These are phyloP conservation scores for Phytophthora niederhauseri DNA, from an alignment of 352 stramenopile genomes.

Conservation along the genomic window DNA sequence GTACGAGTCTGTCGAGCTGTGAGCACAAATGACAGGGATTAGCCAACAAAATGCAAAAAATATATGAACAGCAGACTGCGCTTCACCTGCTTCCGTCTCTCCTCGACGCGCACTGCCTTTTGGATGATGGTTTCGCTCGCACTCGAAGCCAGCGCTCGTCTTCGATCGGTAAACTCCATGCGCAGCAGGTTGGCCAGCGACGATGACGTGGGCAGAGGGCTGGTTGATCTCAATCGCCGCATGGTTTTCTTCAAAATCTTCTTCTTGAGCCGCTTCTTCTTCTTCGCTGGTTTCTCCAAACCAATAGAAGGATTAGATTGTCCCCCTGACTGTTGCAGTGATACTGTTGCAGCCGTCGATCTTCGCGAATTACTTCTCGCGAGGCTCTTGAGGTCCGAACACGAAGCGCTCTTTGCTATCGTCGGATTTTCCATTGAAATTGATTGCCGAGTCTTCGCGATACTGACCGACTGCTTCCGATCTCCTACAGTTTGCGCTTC, in stretches of 20 bases:
- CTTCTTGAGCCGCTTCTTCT: constrained; percentile 26
- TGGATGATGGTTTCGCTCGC: constrained; percentile 50
- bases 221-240: constrained; percentile 1
- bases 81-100: constrained; percentile 68
- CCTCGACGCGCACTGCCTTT: constrained; percentile 47
- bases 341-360: not conserved
- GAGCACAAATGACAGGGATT: too few species aligned
- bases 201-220: constrained; percentile 12
- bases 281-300: constrained; percentile 11
- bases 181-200: constrained; percentile 47
- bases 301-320: not conserved
- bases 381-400: constrained; percentile 5
- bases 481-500: constrained; percentile 16
- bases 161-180: constrained; percentile 39
- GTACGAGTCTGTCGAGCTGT: constrained; percentile 67
- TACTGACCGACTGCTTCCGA: constrained; percentile 7
- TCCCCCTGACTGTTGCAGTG: not conserved
- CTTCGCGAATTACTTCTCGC: constrained; percentile 5
- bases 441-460: constrained; percentile 14
- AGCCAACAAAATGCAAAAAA: too few species aligned
- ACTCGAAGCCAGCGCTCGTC: constrained; percentile 6
- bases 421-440: not conserved
- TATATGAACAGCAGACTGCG: not conserved
- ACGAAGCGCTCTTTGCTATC: constrained; percentile 12
- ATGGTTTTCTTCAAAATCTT: constrained; percentile 20